Percentiles rank a stretch among this genome's conserved stretches.
These are phyloP conservation scores for Heterobasidion annosum DNA, from an alignment of 1,284 basidiomycete genomes.

Conservation along the genomic window DNA sequence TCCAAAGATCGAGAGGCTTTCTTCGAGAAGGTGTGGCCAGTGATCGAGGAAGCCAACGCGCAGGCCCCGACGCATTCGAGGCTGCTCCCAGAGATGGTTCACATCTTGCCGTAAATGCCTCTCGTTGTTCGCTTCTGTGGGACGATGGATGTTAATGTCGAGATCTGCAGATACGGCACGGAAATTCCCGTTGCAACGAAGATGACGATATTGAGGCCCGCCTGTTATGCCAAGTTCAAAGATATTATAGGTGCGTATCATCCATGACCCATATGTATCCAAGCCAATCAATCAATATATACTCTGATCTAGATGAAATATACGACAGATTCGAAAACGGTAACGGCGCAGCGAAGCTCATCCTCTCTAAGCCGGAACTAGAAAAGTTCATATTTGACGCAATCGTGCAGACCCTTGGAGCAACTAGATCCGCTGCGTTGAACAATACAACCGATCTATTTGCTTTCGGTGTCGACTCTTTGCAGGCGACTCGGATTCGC, in stretches of 20 bases:
- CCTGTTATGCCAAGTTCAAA: conserved; percentile 42
- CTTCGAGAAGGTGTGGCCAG: conserved; percentile 34
- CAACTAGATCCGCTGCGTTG: not conserved
- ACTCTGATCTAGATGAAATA: not conserved
- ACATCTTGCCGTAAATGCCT: conserved; percentile 29
- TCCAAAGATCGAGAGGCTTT: conserved; percentile 23
- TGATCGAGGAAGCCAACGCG: conserved; percentile 39
- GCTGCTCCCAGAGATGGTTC: conserved; percentile 41
- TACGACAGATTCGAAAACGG: not conserved
- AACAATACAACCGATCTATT: conserved; percentile 28
- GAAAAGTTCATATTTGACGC: not conserved
- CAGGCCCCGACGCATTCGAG: conserved; percentile 45
- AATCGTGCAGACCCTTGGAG: not conserved
- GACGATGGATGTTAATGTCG: not conserved
- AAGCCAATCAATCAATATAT: not conserved
- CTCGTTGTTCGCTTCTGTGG: too few relatives aligned
- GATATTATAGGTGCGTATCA: conserved; percentile 25
- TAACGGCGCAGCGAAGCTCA: not conserved
- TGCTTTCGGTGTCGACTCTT: conserved; percentile 43
- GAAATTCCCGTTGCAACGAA: conserved; percentile 36
- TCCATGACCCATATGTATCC: not conserved
- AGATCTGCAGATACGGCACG: conserved; percentile 15
- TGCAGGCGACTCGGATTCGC: conserved; percentile 45
- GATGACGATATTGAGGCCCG: conserved; percentile 31
- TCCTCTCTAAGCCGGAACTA: not conserved